These are phyloP conservation scores for Irpex sp. DNA, from an alignment of 1,284 basidiomycete species.

Conservation along the genomic window DNA sequence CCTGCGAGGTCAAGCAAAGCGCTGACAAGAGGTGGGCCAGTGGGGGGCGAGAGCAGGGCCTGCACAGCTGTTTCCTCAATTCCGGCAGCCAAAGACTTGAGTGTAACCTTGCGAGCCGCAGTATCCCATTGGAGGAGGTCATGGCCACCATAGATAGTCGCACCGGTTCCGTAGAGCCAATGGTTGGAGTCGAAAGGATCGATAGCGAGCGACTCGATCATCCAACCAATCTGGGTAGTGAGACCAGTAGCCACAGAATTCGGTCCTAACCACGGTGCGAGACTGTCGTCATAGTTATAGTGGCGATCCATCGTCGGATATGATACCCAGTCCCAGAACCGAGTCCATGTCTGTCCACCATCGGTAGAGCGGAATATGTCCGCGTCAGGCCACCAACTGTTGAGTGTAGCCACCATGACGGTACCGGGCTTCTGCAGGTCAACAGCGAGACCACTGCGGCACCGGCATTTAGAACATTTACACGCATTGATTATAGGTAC, in stretches of 20 bases:
- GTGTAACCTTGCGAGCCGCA: constrained; percentile 46
- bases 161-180: constrained; percentile 65
- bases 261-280: constrained; percentile 57
- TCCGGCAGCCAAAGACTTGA: constrained; percentile 58
- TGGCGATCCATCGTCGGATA: constrained; percentile 50
- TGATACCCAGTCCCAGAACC: constrained; percentile 51
- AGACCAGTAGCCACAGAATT: constrained; percentile 40
- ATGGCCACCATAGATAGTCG: constrained; percentile 54
- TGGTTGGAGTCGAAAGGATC: constrained; percentile 65
- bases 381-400: constrained; percentile 58
- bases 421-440: constrained; percentile 59
- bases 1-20: constrained; percentile 57
- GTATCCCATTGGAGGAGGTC: constrained; percentile 57
- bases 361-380: constrained; percentile 61
- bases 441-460: constrained; percentile 50
- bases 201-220: constrained; percentile 48
- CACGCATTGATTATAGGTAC: neutral
- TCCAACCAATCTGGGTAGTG: constrained; percentile 38
- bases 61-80: constrained; percentile 61
- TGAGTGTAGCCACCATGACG: constrained; percentile 64
- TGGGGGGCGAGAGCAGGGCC: constrained; percentile 50
- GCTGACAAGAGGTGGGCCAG: constrained; percentile 45
- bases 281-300: constrained; percentile 49
- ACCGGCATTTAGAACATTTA: constrained; percentile 40
- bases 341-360: constrained; percentile 49